Percentiles rank a stretch among this genome's conserved stretches.
Evolutionary conservation across 306 rosid genomes (phyloP).

Genomic region (Castanopsis chinensis): DNA sequence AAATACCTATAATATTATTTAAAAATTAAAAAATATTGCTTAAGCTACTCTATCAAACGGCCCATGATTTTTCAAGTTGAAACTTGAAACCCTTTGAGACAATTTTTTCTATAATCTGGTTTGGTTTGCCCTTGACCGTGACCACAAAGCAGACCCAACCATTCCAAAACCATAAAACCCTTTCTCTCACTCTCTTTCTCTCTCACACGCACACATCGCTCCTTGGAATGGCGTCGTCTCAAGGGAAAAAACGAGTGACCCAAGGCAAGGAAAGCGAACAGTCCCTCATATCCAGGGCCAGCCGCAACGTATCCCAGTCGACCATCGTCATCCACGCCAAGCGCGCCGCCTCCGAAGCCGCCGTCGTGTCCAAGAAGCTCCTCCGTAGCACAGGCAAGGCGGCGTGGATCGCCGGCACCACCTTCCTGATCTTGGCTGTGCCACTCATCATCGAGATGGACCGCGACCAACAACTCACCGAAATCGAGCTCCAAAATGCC

Average conservation of each 20-base stretch:
- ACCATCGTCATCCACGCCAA: conserved; percentile 50
- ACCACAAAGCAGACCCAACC: too few relatives aligned
- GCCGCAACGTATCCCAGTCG: conserved; percentile 40
- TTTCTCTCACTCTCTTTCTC: too few relatives aligned
- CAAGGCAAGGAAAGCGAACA: conserved; percentile 21
- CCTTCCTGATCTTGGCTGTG: conserved; percentile 74
- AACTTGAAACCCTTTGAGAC: too few relatives aligned
- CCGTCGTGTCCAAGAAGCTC: conserved; percentile 63
- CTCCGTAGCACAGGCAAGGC: conserved; percentile 88
- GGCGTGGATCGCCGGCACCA: conserved; percentile 94
- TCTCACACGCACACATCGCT: too few relatives aligned
- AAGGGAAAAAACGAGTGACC: too few relatives aligned
- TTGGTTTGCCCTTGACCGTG: too few relatives aligned
- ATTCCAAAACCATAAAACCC: too few relatives aligned
- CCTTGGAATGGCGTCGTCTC: conserved; percentile 21
- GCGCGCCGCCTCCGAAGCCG: conserved; percentile 67
- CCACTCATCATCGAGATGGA: conserved; percentile 96
- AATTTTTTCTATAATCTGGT: too few relatives aligned
- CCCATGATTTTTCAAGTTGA: too few relatives aligned
- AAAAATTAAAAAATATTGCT: too few relatives aligned
- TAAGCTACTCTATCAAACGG: too few relatives aligned
- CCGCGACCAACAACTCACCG: conserved; percentile 94
- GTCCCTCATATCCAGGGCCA: conserved; percentile 39
- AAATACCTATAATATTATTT: too few relatives aligned
- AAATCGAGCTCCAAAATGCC: conserved; percentile 91